Percentiles rank a stretch among this genome's conserved stretches.
These are phyloP conservation scores for Emericellopsis terricola DNA, from an alignment of 495 filamentous ascomycete genomes.

Conservation along the genomic window DNA sequence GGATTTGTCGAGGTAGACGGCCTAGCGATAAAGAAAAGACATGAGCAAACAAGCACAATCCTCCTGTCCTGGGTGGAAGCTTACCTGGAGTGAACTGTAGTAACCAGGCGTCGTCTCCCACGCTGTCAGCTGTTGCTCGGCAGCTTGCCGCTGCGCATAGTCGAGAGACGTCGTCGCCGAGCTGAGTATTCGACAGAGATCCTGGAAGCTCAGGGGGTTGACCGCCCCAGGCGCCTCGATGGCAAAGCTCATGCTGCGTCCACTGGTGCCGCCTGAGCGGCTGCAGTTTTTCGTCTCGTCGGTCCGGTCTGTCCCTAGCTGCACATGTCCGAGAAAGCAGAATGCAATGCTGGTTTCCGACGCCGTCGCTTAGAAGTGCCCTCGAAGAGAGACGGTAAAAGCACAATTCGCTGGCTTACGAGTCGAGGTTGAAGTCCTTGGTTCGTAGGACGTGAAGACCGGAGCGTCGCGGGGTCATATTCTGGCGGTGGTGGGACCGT, in stretches of 20 bases:
- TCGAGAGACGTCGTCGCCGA: conserved; percentile 50
- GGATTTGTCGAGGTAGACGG: conserved; percentile 58
- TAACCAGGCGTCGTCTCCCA: conserved; percentile 70
- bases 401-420: no score
- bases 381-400: no score
- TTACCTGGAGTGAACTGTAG: conserved; percentile 63
- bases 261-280: no score
- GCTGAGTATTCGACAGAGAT: conserved; percentile 52
- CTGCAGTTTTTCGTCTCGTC: no score
- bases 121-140: conserved; percentile 60
- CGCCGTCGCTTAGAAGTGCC: no score
- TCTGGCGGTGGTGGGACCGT: no score
- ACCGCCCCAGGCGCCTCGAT: conserved; percentile 37
- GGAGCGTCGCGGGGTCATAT: no score
- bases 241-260: conserved; percentile 33
- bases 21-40: conserved; percentile 21
- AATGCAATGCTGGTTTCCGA: no score
- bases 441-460: no score
- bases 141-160: conserved; percentile 58
- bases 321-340: no score
- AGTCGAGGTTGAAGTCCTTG: no score
- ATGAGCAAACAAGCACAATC: conserved; percentile 2
- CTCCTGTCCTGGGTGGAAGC: conserved; percentile 3
- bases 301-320: no score
- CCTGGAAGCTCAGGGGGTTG: conserved; percentile 36